Evolutionary conservation across 2,329 filamentous ascomycete genomes (phyloP).

Genomic region (Diaporthe sp.): DNA sequence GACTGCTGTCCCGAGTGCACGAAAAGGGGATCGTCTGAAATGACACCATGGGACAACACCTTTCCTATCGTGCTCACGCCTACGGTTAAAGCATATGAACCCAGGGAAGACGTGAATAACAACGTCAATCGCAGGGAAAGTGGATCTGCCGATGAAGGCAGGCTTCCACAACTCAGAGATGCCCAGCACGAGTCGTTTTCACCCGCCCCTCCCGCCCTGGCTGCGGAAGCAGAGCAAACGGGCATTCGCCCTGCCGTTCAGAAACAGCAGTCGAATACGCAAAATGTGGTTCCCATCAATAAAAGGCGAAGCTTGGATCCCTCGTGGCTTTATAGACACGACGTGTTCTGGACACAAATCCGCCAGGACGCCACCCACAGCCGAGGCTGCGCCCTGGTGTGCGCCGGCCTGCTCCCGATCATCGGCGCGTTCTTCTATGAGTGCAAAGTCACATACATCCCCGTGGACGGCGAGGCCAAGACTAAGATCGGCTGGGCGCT

Average conservation of each 20-base stretch:
- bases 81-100: not conserved
- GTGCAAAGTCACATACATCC: not conserved
- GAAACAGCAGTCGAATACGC: not conserved
- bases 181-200: too few species aligned
- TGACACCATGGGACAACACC: not conserved
- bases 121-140: too few species aligned
- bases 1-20: not conserved
- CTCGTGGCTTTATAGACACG: not conserved
- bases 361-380: not conserved
- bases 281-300: not conserved
- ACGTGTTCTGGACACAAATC: not conserved
- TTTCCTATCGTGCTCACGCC: not conserved
- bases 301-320: not conserved
- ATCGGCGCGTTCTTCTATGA: not conserved
- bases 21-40: not conserved
- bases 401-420: not conserved
- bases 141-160: not conserved
- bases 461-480: not conserved
- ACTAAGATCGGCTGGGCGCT: too few species aligned
- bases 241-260: not conserved
- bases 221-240: not conserved
- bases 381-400: not conserved
- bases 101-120: too few species aligned
- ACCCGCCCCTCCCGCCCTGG: not conserved
- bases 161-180: not conserved